Conservation (phyloP, 768 basidiomycete genomes). For the Rhodocollybia butyracea region DNA sequence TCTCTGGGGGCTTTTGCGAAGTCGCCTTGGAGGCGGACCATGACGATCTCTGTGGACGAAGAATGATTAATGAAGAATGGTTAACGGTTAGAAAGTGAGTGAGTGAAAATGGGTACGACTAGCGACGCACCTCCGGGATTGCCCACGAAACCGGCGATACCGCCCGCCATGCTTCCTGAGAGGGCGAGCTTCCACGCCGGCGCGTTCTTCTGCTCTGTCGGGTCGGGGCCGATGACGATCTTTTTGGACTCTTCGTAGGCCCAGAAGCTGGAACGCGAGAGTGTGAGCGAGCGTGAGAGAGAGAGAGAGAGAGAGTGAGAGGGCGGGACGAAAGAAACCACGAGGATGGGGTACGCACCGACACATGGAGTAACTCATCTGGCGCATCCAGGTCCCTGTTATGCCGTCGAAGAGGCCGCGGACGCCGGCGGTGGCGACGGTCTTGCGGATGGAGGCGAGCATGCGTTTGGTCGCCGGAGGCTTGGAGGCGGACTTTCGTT, state of each 20-base stretch:
- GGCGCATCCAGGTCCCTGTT: slow-evolving; percentile 83
- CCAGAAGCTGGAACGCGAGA: too few relatives aligned
- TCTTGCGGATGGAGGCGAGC: slow-evolving; percentile 81
- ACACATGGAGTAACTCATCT: slow-evolving; percentile 91
- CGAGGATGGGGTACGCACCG: too few relatives aligned
- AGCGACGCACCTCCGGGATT: slow-evolving; percentile 70
- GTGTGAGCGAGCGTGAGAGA: too few relatives aligned
- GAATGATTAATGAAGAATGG: background rate
- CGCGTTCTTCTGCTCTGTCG: too few relatives aligned
- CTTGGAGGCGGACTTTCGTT: slow-evolving; percentile 89
- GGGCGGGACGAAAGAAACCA: too few relatives aligned
- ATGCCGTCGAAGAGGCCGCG: slow-evolving; percentile 44
- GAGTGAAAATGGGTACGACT: background rate
- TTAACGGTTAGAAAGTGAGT: background rate
- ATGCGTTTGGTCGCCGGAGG: slow-evolving; percentile 90
- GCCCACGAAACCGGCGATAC: slow-evolving; percentile 83
- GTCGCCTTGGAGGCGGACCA: slow-evolving; percentile 90
- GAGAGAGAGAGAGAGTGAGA: too few relatives aligned
- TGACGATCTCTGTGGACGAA: slow-evolving; percentile 58
- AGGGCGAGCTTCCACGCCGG: slow-evolving; percentile 78
- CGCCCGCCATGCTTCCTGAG: slow-evolving; percentile 88
- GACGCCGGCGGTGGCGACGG: slow-evolving; percentile 70
- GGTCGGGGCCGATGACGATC: too few relatives aligned
- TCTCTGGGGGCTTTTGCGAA: slow-evolving; percentile 85
- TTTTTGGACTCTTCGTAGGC: slow-evolving; percentile 92